These are phyloP conservation scores for Diplocarpon mali DNA, from an alignment of 2,329 filamentous ascomycete genomes.

Conservation along the genomic window DNA sequence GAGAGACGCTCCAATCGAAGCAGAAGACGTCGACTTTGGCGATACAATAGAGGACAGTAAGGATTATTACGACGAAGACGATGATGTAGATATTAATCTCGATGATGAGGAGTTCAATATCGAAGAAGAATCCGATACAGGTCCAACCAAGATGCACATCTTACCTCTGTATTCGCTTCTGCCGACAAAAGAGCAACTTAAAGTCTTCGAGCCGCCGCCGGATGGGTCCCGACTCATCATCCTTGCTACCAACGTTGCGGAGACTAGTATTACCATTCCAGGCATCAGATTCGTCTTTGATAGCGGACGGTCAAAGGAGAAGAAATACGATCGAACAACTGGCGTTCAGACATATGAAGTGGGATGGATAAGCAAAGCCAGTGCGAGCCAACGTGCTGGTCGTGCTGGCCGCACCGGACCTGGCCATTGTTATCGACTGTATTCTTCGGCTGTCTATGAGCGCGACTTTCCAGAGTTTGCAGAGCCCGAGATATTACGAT, in stretches of 20 bases:
- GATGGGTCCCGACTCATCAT: conserved; percentile 78
- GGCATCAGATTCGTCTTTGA: conserved; percentile 95
- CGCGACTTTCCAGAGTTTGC: conserved; percentile 78
- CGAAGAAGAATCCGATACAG: conserved; percentile 53
- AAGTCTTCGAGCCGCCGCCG: conserved; percentile 77
- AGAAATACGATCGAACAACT: conserved; percentile 74
- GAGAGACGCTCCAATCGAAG: conserved; percentile 67
- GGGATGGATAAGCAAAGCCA: conserved; percentile 95
- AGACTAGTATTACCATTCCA: conserved; percentile 94
- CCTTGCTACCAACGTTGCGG: conserved; percentile 89
- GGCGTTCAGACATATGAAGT: conserved; percentile 94
- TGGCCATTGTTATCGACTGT: conserved; percentile 89
- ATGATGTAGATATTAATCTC: conserved; percentile 48
- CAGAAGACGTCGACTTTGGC: conserved; percentile 79
- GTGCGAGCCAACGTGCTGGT: conserved; percentile 81
- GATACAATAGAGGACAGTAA: conserved; percentile 45
- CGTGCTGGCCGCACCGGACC: conserved; percentile 92
- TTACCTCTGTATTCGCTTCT: conserved; percentile 91
- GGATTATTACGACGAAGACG: conserved; percentile 44
- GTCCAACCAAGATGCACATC: conserved; percentile 68
- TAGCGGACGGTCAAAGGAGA: conserved; percentile 83
- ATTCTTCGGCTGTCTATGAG: conserved; percentile 90
- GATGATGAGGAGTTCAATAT: conserved; percentile 42
- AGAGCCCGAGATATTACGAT: conserved; percentile 78
- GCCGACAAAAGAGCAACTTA: conserved; percentile 80